Conservation (phyloP, 768 basidiomycete species). For the Pleurotus citrinopileatus region DNA sequence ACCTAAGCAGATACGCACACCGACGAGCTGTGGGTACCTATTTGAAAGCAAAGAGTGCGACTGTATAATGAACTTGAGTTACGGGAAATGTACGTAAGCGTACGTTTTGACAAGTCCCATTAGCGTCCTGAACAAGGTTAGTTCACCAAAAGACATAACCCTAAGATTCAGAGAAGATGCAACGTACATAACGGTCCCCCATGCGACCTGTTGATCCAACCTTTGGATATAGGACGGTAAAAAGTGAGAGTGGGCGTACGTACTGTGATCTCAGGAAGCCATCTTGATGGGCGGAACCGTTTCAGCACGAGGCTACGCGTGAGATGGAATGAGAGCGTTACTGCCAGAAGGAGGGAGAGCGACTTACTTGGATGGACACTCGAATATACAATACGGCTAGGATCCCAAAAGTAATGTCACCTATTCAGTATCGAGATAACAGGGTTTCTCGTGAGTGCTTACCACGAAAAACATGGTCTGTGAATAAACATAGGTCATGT, state of each 20-base stretch:
- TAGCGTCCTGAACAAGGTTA: conserved; percentile 37
- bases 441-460: conserved; percentile 18
- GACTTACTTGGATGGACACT: conserved; percentile 67
- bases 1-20: conserved; percentile 56
- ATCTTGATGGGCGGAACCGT: conserved; percentile 63
- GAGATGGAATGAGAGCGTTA: background rate
- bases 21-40: conserved; percentile 64
- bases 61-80: background rate
- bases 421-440: background rate
- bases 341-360: background rate
- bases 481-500: background rate
- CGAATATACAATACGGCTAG: conserved; percentile 60
- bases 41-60: background rate
- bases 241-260: conserved; percentile 11
- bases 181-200: conserved; percentile 63
- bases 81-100: background rate
- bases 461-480: conserved; percentile 75
- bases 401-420: background rate
- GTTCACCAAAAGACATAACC: no score
- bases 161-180: no score
- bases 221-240: background rate
- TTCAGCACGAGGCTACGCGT: conserved; percentile 52
- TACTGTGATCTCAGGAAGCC: conserved; percentile 67
- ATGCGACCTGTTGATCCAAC: conserved; percentile 48
- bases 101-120: conserved; percentile 72